Evolutionary conservation across 176 grass and related monocot genomes (phyloP), one percentile per base, ranked within the genome.

Genomic region (Carex kokanica): DNA sequence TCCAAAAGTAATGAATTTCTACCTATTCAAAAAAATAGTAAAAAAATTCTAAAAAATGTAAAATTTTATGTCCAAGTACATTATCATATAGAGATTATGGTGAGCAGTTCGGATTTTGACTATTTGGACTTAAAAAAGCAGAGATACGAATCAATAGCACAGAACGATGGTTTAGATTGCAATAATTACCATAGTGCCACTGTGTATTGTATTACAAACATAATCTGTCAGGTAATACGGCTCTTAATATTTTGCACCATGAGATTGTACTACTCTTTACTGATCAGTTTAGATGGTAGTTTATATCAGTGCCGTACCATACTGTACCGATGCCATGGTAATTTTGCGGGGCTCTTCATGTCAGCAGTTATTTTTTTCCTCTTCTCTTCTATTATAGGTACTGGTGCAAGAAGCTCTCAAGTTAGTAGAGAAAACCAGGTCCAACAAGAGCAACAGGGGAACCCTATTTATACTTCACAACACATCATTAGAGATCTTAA

Each of bases 321-420:
- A 65, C 80, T 86, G 47, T 75, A 75, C 21, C 5, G 12, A 38
- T 75, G 45, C 23, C 12, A 54, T 0, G 2, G 2, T 75, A 52
- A 18, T n/a, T 75, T 75, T 75, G 5, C 36, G 25, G 43, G 27
- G 49, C 78, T 59, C 61, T 80, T 60, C 24, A 87, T 64, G 58
- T 69, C 69, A 9, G n/a, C 81, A 66, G 31, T 88, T 81, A 86
- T 86, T 81, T 38, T 38, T 18, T 80, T 81, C 87, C 85, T 75
- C 11, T n/a, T 60, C 59, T 66, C 2, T 64, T 80, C 84, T 86
- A 40, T 80, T 86, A 88, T 86, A 99, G 96, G 91, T 87, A 91
- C 78, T 84, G 78, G 86, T 71, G 88, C 89, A 84, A 93, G 84
- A 93, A 91, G 81, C 71, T 88, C 86, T 83, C 88, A 91, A 85